Evolutionary conservation across 1,284 basidiomycete species (phyloP).

Genomic region (Fistulina hepatica): DNA sequence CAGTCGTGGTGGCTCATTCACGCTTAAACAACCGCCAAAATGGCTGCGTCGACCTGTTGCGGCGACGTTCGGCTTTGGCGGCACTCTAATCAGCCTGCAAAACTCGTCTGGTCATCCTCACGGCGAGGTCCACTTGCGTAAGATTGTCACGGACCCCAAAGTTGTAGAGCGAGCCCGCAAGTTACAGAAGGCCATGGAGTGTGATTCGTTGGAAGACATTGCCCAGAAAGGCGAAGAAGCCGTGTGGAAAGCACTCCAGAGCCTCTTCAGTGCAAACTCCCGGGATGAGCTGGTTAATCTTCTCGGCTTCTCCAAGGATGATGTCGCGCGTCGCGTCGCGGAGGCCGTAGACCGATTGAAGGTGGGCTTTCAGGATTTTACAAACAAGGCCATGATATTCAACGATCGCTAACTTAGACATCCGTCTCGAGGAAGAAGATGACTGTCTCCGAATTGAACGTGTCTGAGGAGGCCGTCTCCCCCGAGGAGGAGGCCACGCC

Average conservation of each 20-base stretch:
- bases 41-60: conserved; percentile 86
- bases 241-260: conserved; percentile 85
- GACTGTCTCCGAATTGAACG: too few species aligned
- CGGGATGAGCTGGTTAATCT: conserved; percentile 85
- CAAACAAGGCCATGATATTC: too few species aligned
- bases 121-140: conserved; percentile 68
- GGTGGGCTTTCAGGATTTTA: too few species aligned
- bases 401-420: too few species aligned
- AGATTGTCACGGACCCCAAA: conserved; percentile 66
- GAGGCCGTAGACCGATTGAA: conserved; percentile 48
- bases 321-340: conserved; percentile 71
- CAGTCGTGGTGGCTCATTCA: conserved; percentile 47
- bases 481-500: too few species aligned
- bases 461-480: too few species aligned
- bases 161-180: conserved; percentile 72
- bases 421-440: too few species aligned
- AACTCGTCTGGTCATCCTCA: conserved; percentile 51
- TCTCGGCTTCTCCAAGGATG: conserved; percentile 88
- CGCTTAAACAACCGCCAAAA: conserved; percentile 86
- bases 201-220: conserved; percentile 51
- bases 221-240: conserved; percentile 27
- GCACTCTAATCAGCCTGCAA: conserved; percentile 71
- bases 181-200: conserved; percentile 61
- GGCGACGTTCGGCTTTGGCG: conserved; percentile 88
- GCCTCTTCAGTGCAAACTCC: conserved; percentile 83